phyloP scores from a whole-genome alignment of 768 basidiomycete genomes.

The Cyclocybe cylindracea region DNA sequence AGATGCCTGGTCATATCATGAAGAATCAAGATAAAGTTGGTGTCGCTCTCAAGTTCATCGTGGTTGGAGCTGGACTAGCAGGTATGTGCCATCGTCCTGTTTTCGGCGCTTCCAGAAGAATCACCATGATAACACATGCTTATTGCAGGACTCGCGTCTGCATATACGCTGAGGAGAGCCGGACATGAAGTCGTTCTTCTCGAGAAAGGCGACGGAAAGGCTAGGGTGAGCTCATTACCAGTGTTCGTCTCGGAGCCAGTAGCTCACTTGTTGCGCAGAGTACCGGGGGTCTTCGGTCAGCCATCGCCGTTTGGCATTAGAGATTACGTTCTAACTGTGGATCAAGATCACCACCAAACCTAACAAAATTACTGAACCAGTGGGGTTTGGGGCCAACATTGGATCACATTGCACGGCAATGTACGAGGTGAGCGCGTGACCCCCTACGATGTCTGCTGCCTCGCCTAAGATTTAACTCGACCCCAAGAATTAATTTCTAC shows the following conservation, averaged over 20 bases:
- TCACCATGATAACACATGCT: neutral
- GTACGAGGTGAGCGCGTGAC: constrained; percentile 25
- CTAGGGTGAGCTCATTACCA: constrained; percentile 30
- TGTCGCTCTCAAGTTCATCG: constrained; percentile 34
- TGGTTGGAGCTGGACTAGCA: constrained; percentile 50
- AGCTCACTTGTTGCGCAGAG: constrained; percentile 23
- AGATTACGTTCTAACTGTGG: constrained; percentile 1
- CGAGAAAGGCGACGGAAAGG: constrained; percentile 46
- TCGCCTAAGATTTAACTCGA: neutral
- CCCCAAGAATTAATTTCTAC: constrained; percentile 7
- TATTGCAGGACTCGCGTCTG: constrained; percentile 49
- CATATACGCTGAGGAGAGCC: constrained; percentile 52
- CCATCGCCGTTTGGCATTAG: neutral
- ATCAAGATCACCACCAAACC: constrained; percentile 50
- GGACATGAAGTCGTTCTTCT: constrained; percentile 64
- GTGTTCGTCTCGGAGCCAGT: neutral
- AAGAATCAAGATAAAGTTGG: constrained; percentile 9
- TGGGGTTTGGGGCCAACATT: constrained; percentile 56
- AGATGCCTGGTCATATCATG: constrained; percentile 30
- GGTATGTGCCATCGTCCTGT: constrained; percentile 17
- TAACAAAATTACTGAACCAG: constrained; percentile 52
- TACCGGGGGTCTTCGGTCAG: constrained; percentile 42
- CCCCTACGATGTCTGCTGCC: neutral
- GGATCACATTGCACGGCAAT: constrained; percentile 34
- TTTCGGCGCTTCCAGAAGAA: neutral